Percentiles rank a stretch among this genome's conserved stretches.
Evolutionary conservation across 2,329 filamentous ascomycete genomes (phyloP).

Genomic region (Dothistroma septosporum): DNA sequence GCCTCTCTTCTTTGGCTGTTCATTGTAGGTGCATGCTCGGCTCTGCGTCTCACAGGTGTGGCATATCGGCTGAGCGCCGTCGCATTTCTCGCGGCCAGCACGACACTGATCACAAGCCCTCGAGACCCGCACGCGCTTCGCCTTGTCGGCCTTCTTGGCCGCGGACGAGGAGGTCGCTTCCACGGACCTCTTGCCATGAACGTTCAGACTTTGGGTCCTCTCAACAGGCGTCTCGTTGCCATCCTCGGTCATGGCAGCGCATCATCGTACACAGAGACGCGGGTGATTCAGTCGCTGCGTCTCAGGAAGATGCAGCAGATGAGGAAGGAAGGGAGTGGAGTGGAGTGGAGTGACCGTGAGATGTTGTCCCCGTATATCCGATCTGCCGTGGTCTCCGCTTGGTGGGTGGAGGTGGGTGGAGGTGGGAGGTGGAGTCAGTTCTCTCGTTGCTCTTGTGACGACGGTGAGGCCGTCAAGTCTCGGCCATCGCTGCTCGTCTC

Average conservation of each 20-base stretch:
- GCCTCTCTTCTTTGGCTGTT: constrained; percentile 70
- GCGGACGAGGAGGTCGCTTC: constrained; percentile 7
- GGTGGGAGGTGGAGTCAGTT: background rate
- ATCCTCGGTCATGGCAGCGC: constrained; percentile 17
- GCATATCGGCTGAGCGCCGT: constrained; percentile 63
- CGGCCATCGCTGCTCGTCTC: background rate
- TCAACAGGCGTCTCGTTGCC: constrained; percentile 9
- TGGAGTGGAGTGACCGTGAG: background rate
- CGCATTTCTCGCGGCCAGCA: constrained; percentile 61
- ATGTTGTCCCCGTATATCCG: background rate
- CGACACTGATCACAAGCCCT: constrained; percentile 40
- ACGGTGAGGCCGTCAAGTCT: background rate
- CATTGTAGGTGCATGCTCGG: constrained; percentile 66
- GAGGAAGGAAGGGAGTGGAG: background rate
- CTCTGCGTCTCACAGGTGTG: constrained; percentile 62
- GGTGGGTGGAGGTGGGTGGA: background rate
- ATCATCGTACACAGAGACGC: constrained; percentile 1
- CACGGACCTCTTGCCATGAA: constrained; percentile 12
- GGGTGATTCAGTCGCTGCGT: background rate
- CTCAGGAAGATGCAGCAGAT: background rate
- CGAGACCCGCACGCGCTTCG: constrained; percentile 49
- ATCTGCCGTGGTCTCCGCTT: background rate
- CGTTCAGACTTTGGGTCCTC: background rate
- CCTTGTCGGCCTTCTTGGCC: constrained; percentile 29
- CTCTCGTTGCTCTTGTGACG: background rate